Conservation (phyloP, 352 stramenopile genomes). For the Pythium aristosporum region DNA sequence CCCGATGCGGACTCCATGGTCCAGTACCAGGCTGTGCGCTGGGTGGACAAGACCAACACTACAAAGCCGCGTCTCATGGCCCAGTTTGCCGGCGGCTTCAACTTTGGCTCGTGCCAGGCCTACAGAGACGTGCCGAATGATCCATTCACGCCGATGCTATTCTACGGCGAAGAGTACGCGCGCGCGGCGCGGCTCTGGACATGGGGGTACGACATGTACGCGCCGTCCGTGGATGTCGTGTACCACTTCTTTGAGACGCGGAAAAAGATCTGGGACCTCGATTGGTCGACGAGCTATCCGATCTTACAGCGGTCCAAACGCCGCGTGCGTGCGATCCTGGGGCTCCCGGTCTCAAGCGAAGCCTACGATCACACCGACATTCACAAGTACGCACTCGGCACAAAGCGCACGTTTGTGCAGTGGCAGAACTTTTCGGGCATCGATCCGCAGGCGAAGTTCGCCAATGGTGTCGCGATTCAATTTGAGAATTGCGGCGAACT, state of each 20-base stretch:
- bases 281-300: constrained; percentile 48
- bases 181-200: constrained; percentile 71
- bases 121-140: constrained; percentile 69
- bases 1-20: constrained; percentile 65
- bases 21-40: constrained; percentile 60
- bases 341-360: constrained; percentile 50
- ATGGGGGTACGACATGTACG: constrained; percentile 76
- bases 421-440: constrained; percentile 77
- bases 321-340: constrained; percentile 56
- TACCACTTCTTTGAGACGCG: constrained; percentile 76
- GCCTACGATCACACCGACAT: constrained; percentile 73
- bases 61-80: constrained; percentile 70
- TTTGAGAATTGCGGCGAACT: constrained; percentile 71
- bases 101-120: constrained; percentile 67
- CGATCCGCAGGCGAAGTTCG: constrained; percentile 56
- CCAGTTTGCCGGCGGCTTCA: constrained; percentile 72
- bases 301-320: constrained; percentile 58
- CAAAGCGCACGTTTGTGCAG: constrained; percentile 71
- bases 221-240: constrained; percentile 61
- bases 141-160: constrained; percentile 69
- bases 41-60: constrained; percentile 56
- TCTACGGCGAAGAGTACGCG: constrained; percentile 81
- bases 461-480: constrained; percentile 39
- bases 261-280: constrained; percentile 73
- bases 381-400: constrained; percentile 62